Evolutionary conservation across 2,329 filamentous ascomycete genomes (phyloP).

Genomic region (Fusarium heterosporum): DNA sequence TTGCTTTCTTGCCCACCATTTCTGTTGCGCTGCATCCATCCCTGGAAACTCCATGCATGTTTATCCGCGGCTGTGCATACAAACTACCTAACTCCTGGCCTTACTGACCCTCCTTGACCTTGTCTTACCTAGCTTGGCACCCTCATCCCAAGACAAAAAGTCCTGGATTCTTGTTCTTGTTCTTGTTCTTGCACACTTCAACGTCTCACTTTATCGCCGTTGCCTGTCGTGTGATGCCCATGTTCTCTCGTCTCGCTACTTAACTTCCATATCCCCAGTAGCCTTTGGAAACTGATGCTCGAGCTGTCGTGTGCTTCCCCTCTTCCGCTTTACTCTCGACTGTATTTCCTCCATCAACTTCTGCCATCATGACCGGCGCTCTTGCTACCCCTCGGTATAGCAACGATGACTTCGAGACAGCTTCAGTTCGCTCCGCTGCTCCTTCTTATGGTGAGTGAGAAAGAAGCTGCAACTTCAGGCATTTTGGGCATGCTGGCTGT

Average conservation of each 20-base stretch:
- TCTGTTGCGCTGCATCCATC: slow-evolving; percentile 22
- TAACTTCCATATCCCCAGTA: slow-evolving; percentile 30
- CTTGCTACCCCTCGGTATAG: slow-evolving; percentile 52
- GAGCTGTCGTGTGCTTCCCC: slow-evolving; percentile 35
- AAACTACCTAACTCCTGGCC: slow-evolving; percentile 24
- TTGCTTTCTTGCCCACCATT: slow-evolving; percentile 41
- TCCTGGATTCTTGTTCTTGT: slow-evolving; percentile 33
- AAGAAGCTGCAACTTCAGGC: slow-evolving; percentile 7
- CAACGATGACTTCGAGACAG: slow-evolving; percentile 72
- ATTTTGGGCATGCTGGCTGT: slow-evolving; percentile 2
- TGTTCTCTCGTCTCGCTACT: slow-evolving; percentile 27
- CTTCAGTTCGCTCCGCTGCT: slow-evolving; percentile 74
- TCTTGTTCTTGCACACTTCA: slow-evolving; percentile 22
- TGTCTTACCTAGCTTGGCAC: slow-evolving; percentile 44
- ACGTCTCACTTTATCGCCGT: slow-evolving; percentile 38
- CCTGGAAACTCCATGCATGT: slow-evolving; percentile 41
- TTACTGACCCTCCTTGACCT: slow-evolving; percentile 44
- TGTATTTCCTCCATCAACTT: slow-evolving; percentile 24
- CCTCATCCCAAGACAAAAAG: slow-evolving; percentile 33
- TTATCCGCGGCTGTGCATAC: slow-evolving; percentile 47
- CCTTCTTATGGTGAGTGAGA: slow-evolving; percentile 71
- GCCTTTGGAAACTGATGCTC: slow-evolving; percentile 41
- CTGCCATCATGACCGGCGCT: slow-evolving; percentile 49
- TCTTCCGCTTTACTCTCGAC: slow-evolving; percentile 36
- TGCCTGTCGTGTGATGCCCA: slow-evolving; percentile 33